These are phyloP conservation scores for Crithidia bombi DNA, from an alignment of 208 protist species.

Conservation along the genomic window DNA sequence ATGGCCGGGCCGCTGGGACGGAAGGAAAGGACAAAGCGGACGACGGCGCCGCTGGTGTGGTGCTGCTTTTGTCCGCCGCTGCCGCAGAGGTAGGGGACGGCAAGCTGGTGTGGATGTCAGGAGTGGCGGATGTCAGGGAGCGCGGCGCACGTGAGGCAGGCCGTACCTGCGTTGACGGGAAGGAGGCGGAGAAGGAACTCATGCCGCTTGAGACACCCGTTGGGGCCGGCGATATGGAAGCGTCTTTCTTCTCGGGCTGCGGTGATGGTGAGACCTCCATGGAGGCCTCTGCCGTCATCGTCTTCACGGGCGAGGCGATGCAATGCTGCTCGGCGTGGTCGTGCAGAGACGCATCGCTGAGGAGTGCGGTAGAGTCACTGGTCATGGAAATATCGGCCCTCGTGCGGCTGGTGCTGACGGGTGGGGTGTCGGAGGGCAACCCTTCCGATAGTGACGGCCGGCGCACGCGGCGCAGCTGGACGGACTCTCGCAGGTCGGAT, in stretches of 20 bases:
- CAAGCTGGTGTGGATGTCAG: background rate
- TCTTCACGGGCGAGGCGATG: background rate
- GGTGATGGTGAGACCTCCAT: background rate
- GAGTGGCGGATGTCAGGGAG: background rate
- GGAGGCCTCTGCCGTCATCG: background rate
- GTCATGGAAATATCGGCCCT: background rate
- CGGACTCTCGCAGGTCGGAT: conserved; percentile 24
- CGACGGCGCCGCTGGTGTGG: background rate
- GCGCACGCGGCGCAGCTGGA: conserved; percentile 21
- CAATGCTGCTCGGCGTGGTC: background rate
- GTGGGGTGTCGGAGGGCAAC: conserved; percentile 1
- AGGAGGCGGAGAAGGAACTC: background rate
- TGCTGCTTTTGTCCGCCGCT: background rate
- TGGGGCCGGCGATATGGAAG: background rate
- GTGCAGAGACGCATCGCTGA: conserved; percentile 1
- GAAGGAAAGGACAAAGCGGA: background rate
- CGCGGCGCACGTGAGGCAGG: background rate
- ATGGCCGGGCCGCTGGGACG: background rate
- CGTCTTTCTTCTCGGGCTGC: background rate
- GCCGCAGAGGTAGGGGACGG: background rate
- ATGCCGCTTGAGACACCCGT: background rate
- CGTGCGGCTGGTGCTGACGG: conserved; percentile 3
- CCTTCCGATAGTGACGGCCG: conserved; percentile 2
- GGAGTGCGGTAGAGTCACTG: conserved; percentile 3
- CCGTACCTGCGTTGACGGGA: background rate